Evolutionary conservation across 1,139 yeast genomes (phyloP).

Genomic region (Hansenula sp.): DNA sequence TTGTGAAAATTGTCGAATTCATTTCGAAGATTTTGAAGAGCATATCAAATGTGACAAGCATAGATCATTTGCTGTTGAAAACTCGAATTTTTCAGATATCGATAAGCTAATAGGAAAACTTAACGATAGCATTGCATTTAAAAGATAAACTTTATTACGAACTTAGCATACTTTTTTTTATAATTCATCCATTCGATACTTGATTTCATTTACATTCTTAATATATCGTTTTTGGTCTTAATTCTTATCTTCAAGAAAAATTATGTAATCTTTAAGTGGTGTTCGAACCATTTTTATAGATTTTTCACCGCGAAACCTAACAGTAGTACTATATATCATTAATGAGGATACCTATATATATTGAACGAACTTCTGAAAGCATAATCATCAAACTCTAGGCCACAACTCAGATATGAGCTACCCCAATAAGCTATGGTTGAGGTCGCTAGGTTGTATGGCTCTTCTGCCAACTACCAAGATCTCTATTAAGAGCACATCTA

Average conservation of each 20-base stretch:
- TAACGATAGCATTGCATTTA: conserved; percentile 23
- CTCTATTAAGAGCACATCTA: too few relatives aligned
- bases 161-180: neutral
- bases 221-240: neutral
- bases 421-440: too few relatives aligned
- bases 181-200: neutral
- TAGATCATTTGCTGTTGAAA: conserved; percentile 73
- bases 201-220: neutral
- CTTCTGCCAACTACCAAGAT: too few relatives aligned
- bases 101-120: conserved; percentile 60
- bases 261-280: neutral
- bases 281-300: neutral
- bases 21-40: conserved; percentile 75
- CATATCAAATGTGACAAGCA: conserved; percentile 75
- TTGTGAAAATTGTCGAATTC: conserved; percentile 92
- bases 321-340: too few relatives aligned
- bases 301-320: neutral
- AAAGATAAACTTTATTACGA: conserved; percentile 3
- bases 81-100: conserved; percentile 68
- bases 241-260: too few relatives aligned
- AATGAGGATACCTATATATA: too few relatives aligned
- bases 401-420: too few relatives aligned
- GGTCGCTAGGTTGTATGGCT: too few relatives aligned
- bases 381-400: too few relatives aligned
- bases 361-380: too few relatives aligned